Evolutionary conservation across 495 filamentous ascomycete species (phyloP).

Genomic region (Terfezia claveryi): DNA sequence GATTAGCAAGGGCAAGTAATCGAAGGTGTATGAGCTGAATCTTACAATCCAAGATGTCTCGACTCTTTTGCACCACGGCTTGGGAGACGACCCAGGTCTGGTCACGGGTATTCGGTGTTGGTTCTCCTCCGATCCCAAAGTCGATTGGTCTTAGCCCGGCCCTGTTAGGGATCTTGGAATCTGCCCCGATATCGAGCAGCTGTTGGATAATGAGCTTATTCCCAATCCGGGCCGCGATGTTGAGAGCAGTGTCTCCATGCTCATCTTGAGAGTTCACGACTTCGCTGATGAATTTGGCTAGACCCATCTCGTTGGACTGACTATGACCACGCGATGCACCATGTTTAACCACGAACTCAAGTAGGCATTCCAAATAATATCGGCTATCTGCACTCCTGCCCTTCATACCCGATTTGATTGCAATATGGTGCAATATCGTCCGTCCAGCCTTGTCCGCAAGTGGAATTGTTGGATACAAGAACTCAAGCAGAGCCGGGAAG

Average conservation of each 20-base stretch:
- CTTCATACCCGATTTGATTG: slow-evolving; percentile 79
- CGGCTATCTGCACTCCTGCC: slow-evolving; percentile 63
- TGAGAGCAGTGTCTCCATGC: slow-evolving; percentile 81
- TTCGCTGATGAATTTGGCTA: slow-evolving; percentile 82
- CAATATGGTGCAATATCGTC: slow-evolving; percentile 89
- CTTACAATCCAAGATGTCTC: slow-evolving; percentile 49
- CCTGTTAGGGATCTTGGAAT: slow-evolving; percentile 69
- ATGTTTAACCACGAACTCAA: slow-evolving; percentile 81
- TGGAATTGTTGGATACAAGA: slow-evolving; percentile 73
- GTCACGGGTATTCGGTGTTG: slow-evolving; percentile 13
- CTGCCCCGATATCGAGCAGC: slow-evolving; percentile 76
- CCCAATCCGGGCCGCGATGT: slow-evolving; percentile 73
- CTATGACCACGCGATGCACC: slow-evolving; percentile 29
- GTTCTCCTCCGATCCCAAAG: slow-evolving; percentile 67
- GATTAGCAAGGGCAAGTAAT: slow-evolving; percentile 15
- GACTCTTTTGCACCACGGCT: slow-evolving; percentile 19
- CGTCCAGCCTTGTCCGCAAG: slow-evolving; percentile 69
- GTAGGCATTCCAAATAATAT: slow-evolving; percentile 78
- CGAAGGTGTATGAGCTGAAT: slow-evolving; percentile 4
- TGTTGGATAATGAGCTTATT: slow-evolving; percentile 83
- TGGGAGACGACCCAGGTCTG: slow-evolving; percentile 14
- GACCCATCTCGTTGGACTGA: slow-evolving; percentile 40
- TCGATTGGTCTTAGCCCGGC: slow-evolving; percentile 69
- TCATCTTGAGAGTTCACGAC: slow-evolving; percentile 87
- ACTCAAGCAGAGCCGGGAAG: slow-evolving; percentile 57